phyloP scores from a whole-genome alignment of 345 rosid species.

The Eucalyptus pauciflora region DNA sequence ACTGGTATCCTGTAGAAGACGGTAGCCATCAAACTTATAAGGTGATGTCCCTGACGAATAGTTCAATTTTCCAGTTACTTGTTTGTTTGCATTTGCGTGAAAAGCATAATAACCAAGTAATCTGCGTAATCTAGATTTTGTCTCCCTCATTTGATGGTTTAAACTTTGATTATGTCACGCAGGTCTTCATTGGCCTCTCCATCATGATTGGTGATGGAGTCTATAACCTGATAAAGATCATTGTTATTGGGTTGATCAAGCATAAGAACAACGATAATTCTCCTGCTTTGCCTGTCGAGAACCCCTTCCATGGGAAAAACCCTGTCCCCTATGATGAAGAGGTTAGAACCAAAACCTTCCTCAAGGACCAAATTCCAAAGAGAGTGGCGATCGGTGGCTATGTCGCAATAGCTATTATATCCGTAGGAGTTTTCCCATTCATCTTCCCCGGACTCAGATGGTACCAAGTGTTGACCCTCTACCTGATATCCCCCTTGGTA shows the following conservation, averaged over 20 bases:
- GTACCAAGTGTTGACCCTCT: neutral
- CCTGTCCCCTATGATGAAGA: neutral
- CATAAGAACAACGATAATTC: neutral
- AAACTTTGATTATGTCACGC: neutral
- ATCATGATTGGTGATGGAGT: neutral
- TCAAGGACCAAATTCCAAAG: neutral
- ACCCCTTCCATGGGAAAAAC: neutral
- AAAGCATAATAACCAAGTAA: neutral
- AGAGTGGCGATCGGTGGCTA: neutral
- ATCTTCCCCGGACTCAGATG: neutral
- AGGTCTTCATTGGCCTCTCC: neutral
- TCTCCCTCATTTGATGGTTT: neutral
- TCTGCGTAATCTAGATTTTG: neutral
- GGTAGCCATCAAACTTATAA: neutral
- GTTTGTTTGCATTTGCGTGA: neutral
- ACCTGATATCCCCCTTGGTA: neutral
- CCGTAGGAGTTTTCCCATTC: neutral
- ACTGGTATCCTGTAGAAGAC: neutral
- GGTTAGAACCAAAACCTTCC: neutral
- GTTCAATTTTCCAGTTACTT: neutral
- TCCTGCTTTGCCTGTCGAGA: neutral
- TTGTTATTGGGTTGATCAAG: neutral
- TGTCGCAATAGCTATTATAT: neutral
- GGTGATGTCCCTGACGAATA: neutral
- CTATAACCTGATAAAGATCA: neutral